Percentiles rank a stretch among this genome's conserved stretches.
These are phyloP conservation scores for Nemania diffusa DNA, from an alignment of 2,329 filamentous ascomycete species.

Conservation along the genomic window DNA sequence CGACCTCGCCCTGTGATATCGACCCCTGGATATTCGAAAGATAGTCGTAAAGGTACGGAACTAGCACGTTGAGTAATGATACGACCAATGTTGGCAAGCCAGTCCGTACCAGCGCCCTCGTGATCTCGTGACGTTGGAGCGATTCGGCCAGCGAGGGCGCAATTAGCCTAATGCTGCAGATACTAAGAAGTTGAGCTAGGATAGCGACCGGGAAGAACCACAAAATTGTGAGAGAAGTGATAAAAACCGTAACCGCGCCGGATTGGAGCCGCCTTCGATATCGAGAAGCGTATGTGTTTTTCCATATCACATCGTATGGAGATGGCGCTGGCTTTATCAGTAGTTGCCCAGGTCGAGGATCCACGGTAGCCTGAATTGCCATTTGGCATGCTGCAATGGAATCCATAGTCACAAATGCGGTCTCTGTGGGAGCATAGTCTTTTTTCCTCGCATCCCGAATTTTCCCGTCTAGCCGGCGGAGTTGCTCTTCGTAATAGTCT, in stretches of 20 bases:
- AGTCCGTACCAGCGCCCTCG: conserved; percentile 83
- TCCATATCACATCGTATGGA: conserved; percentile 93
- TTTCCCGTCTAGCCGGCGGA: conserved; percentile 80
- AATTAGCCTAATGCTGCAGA: conserved; percentile 80
- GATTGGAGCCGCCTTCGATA: conserved; percentile 78
- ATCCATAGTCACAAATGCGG: conserved; percentile 98
- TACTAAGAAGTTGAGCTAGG: conserved; percentile 81
- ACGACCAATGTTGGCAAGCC: conserved; percentile 87
- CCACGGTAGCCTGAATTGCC: conserved; percentile 93
- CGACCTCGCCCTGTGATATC: conserved; percentile 93
- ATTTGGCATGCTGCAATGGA: conserved; percentile 93
- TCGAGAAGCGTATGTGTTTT: conserved; percentile 86
- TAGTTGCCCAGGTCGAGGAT: conserved; percentile 86
- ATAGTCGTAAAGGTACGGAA: conserved; percentile 95
- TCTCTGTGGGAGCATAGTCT: conserved; percentile 79
- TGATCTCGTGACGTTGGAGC: conserved; percentile 74
- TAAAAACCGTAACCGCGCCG: conserved; percentile 86
- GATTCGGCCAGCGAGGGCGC: conserved; percentile 75
- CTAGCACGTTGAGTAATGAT: conserved; percentile 86
- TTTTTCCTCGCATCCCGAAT: conserved; percentile 77
- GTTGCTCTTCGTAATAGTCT: conserved; percentile 90
- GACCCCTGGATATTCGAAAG: conserved; percentile 92
- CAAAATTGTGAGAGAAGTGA: conserved; percentile 83
- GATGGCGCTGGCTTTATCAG: conserved; percentile 87
- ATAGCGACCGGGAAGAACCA: conserved; percentile 87